These are phyloP conservation scores for Colletotrichum lentis DNA, from an alignment of 2,329 filamentous ascomycete species.

Conservation along the genomic window DNA sequence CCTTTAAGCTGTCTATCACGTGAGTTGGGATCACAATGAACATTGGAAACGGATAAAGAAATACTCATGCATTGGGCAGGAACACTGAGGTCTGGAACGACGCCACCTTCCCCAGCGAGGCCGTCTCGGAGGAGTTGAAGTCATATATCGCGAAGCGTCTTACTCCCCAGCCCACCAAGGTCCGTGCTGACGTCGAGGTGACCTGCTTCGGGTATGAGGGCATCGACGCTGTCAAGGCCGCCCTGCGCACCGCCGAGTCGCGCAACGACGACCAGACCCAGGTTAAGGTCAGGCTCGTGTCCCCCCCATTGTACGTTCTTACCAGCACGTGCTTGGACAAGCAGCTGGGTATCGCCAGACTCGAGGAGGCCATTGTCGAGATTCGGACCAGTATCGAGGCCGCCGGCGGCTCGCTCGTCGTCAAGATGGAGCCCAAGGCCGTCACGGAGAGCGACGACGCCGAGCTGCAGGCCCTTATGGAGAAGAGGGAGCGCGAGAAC, in stretches of 20 bases:
- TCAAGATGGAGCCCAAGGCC: slow-evolving; percentile 99
- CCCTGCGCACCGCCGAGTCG: slow-evolving; percentile 88
- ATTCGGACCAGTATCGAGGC: slow-evolving; percentile 82
- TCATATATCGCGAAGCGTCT: slow-evolving; percentile 96
- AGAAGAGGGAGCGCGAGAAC: slow-evolving; percentile 98
- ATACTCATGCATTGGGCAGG: slow-evolving; percentile 52
- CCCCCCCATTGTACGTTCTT: slow-evolving; percentile 93
- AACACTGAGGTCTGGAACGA: slow-evolving; percentile 97
- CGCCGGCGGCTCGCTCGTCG: slow-evolving; percentile 79
- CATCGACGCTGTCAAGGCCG: slow-evolving; percentile 96
- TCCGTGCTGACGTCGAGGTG: slow-evolving; percentile 96
- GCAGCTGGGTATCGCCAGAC: slow-evolving; percentile 78
- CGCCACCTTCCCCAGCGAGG: slow-evolving; percentile 84
- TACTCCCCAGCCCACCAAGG: slow-evolving; percentile 98
- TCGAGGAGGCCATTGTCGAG: slow-evolving; percentile 90
- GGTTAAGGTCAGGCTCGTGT: slow-evolving; percentile 99
- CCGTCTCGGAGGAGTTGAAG: slow-evolving; percentile 88
- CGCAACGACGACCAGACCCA: slow-evolving; percentile 91
- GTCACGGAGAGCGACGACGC: slow-evolving; percentile 99
- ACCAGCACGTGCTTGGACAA: slow-evolving; percentile 97
- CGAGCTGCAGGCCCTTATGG: slow-evolving; percentile 96
- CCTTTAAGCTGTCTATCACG: slow-evolving; percentile 99
- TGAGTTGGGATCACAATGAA: slow-evolving; percentile 53
- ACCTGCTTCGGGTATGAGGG: slow-evolving; percentile 96
- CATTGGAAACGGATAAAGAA: background rate